Conservation (phyloP, 805 yeast genomes). For the Ogataea dorogensis region DNA sequence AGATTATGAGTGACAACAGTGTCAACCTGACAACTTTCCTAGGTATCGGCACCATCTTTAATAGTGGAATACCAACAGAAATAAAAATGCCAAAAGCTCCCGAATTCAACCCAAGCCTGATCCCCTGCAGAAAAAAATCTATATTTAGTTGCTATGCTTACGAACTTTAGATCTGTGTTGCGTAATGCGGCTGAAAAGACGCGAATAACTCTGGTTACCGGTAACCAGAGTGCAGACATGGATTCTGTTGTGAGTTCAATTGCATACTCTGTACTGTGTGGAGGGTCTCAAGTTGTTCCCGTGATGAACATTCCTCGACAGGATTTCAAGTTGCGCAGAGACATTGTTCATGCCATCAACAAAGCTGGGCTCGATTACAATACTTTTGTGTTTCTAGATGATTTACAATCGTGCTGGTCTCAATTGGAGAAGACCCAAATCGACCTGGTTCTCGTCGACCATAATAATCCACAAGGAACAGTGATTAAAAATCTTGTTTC, state of each 20-base stretch:
- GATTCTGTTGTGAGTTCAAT: slow-evolving; percentile 84
- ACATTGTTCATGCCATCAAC: slow-evolving; percentile 55
- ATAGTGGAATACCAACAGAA: no score
- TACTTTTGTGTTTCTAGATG: slow-evolving; percentile 65
- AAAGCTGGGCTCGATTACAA: slow-evolving; percentile 45
- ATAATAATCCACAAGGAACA: slow-evolving; percentile 63
- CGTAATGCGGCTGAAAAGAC: slow-evolving; percentile 5
- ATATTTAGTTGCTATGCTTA: slow-evolving; percentile 2
- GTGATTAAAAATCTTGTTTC: slow-evolving; percentile 33
- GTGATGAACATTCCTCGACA: slow-evolving; percentile 65
- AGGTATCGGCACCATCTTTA: slow-evolving; percentile 13
- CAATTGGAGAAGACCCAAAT: slow-evolving; percentile 21
- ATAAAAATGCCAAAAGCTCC: slow-evolving; percentile 11
- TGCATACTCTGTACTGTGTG: slow-evolving; percentile 60
- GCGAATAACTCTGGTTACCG: slow-evolving; percentile 50
- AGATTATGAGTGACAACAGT: slow-evolving; percentile 10
- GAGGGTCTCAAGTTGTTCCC: slow-evolving; percentile 46
- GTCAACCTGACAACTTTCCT: slow-evolving; percentile 12
- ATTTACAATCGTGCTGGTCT: slow-evolving; percentile 37
- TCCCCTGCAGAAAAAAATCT: slow-evolving; percentile 4
- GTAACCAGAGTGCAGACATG: slow-evolving; percentile 85
- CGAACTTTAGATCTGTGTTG: neutral
- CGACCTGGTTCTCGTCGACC: slow-evolving; percentile 74
- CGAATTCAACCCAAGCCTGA: slow-evolving; percentile 9
- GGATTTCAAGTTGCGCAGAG: slow-evolving; percentile 71